These are phyloP conservation scores for Shiraia sp. DNA, from an alignment of 2,329 filamentous ascomycete species.

Conservation along the genomic window DNA sequence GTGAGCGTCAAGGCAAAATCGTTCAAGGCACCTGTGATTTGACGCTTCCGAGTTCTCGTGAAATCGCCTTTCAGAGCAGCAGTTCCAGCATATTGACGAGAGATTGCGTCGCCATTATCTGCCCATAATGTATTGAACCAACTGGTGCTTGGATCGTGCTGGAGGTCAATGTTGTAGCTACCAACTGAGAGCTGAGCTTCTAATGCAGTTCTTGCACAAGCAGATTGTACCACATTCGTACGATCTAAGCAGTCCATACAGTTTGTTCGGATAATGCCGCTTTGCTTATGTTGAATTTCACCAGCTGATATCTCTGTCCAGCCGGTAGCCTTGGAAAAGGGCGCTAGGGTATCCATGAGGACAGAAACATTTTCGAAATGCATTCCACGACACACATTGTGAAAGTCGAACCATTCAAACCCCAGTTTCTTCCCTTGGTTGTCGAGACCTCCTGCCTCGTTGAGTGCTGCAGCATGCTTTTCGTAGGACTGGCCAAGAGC, in stretches of 20 bases:
- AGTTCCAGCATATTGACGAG: conserved; percentile 93
- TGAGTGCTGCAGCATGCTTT: conserved; percentile 67
- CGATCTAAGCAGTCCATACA: conserved; percentile 98
- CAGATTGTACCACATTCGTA: conserved; percentile 94
- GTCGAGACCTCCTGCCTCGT: conserved; percentile 59
- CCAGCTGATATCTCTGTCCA: conserved; percentile 66
- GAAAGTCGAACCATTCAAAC: conserved; percentile 98
- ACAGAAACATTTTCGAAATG: conserved; percentile 92
- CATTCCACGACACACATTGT: conserved; percentile 90
- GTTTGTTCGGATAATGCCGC: conserved; percentile 85
- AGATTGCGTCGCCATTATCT: conserved; percentile 95
- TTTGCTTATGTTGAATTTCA: conserved; percentile 57
- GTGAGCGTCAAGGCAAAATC: conserved; percentile 89
- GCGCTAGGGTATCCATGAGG: conserved; percentile 71
- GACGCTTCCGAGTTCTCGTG: conserved; percentile 85
- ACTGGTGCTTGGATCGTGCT: conserved; percentile 75
- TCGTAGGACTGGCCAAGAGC: conserved; percentile 80
- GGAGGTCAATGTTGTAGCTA: conserved; percentile 74
- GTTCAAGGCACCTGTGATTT: conserved; percentile 88
- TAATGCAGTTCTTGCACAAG: conserved; percentile 80
- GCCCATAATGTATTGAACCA: conserved; percentile 99
- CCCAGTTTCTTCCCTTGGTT: conserved; percentile 55
- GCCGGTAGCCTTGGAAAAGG: conserved; percentile 69
- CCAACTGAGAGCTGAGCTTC: conserved; percentile 77
- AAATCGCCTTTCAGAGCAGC: conserved; percentile 97